Conservation (phyloP, 345 rosid genomes). For the Syzygium aromaticum region DNA sequence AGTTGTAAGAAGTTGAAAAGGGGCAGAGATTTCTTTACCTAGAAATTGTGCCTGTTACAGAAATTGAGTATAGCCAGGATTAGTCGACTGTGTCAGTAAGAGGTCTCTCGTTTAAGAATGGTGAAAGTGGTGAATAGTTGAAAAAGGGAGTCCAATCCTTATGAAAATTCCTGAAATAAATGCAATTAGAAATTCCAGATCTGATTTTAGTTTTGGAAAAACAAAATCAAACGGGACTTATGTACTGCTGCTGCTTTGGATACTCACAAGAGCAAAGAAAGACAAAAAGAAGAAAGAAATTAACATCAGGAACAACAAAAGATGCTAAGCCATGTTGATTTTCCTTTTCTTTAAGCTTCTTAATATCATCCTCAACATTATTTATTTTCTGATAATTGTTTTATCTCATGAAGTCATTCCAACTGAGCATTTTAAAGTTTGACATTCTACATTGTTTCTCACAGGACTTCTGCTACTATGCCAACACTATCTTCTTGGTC, state of each 20-base stretch:
- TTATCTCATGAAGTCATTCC: not conserved
- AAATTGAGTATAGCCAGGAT: not conserved
- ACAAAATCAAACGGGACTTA: too few species aligned
- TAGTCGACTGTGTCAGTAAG: not conserved
- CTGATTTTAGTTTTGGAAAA: not conserved
- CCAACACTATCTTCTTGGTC: constrained; percentile 89
- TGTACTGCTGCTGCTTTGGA: not conserved
- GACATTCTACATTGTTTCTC: not conserved
- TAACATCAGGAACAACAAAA: not conserved
- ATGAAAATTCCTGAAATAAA: not conserved
- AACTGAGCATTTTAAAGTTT: not conserved
- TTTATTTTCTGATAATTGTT: not conserved
- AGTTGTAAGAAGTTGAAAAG: not conserved
- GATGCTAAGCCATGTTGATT: not conserved
- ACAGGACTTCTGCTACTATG: constrained; percentile 97
- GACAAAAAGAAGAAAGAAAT: not conserved
- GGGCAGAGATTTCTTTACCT: not conserved
- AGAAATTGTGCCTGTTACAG: not conserved
- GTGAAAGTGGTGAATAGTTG: not conserved
- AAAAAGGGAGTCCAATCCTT: not conserved
- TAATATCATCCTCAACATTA: not conserved
- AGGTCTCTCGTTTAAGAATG: not conserved
- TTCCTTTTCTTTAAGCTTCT: not conserved
- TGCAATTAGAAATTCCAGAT: not conserved
- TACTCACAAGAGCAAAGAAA: not conserved